These are phyloP conservation scores for Brasilioporus rufonigricans DNA, from an alignment of 768 basidiomycete genomes.

Conservation along the genomic window DNA sequence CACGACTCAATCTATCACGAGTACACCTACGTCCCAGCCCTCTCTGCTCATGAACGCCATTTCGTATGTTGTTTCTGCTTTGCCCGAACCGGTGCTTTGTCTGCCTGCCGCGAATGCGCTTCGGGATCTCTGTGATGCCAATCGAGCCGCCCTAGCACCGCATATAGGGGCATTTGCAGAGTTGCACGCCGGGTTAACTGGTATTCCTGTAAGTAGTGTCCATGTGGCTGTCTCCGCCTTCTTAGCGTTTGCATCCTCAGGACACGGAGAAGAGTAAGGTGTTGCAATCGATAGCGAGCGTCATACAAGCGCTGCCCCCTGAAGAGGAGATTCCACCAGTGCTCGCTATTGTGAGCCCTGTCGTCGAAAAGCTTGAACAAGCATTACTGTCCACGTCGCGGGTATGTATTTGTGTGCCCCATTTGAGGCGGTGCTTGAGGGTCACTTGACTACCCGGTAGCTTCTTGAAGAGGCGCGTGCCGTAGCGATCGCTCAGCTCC, in stretches of 20 bases:
- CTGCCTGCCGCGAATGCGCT: slow-evolving; percentile 78
- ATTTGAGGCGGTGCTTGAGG: background rate
- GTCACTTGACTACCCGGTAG: slow-evolving; percentile 33
- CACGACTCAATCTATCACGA: slow-evolving; percentile 43
- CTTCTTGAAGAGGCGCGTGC: slow-evolving; percentile 70
- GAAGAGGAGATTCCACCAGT: slow-evolving; percentile 75
- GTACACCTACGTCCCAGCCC: slow-evolving; percentile 29
- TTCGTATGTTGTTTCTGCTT: slow-evolving; percentile 65
- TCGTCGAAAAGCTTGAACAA: slow-evolving; percentile 65
- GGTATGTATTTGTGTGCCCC: slow-evolving; percentile 36
- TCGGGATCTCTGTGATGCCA: slow-evolving; percentile 86
- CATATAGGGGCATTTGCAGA: slow-evolving; percentile 85
- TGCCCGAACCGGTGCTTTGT: slow-evolving; percentile 63
- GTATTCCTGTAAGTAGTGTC: slow-evolving; percentile 59
- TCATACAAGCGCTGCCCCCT: slow-evolving; percentile 86
- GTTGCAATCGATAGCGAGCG: slow-evolving; percentile 87
- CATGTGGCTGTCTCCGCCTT: background rate
- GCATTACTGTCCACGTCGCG: slow-evolving; percentile 53
- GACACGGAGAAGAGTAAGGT: slow-evolving; percentile 89
- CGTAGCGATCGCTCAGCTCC: slow-evolving; percentile 67
- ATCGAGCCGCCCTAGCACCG: slow-evolving; percentile 76
- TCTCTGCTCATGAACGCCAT: slow-evolving; percentile 63
- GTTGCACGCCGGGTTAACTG: slow-evolving; percentile 71
- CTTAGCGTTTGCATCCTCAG: slow-evolving; percentile 33
- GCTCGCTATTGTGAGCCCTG: slow-evolving; percentile 73